Base-by-base conservation (phyloP, 441 rosid species). In the Erysimum cheiri region DNA sequence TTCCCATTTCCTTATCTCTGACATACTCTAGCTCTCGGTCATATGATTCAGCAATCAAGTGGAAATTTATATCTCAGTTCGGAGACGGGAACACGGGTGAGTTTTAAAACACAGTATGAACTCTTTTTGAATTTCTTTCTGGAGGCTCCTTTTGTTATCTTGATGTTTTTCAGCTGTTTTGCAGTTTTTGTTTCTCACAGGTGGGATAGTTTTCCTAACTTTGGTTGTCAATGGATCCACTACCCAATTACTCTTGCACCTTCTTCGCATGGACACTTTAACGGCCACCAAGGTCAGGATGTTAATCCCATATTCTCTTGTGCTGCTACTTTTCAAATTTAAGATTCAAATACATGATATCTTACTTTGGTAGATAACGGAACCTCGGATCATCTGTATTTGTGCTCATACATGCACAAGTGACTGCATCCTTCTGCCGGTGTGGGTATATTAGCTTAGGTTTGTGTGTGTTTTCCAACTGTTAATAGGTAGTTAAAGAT, bases 161-260 rank as follows among this genome's bases (percentile, higher is more conserved):
- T 70, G 22, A 58, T 44, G 10, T 33, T 14, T 15, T 36, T 57
- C 41, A 64, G 62, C 31, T 64, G 57, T 49, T 75, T 50, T 74
- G 78, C 86, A 95, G 99, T 92, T 92, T 77, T 82, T 90, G 53
- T 90, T 95, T 85, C 83, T 90, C 85, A 92, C 97, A 4, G 98
- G 99, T 53, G 98, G 99, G 69, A 92, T 95, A 49, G 98, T 95
- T 62, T 88, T 95, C 85, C 80, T 95, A 79, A 92, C 99, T 3
- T 89, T 95, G 47, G 82, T 85, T 40, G 73, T 95, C 61, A 95
- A 92, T 81, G 99, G 99, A 71, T 90, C 99, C 63, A 90, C 95
- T 61, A 87, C 95, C 7, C 98, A 92, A 72, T 84, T 87, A 57
- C 17, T 95, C 63, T 72, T 94, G 76, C 94, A 81, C 77, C 76